phyloP scores from a whole-genome alignment of 352 stramenopile species.

The Phytophthora cajani region DNA sequence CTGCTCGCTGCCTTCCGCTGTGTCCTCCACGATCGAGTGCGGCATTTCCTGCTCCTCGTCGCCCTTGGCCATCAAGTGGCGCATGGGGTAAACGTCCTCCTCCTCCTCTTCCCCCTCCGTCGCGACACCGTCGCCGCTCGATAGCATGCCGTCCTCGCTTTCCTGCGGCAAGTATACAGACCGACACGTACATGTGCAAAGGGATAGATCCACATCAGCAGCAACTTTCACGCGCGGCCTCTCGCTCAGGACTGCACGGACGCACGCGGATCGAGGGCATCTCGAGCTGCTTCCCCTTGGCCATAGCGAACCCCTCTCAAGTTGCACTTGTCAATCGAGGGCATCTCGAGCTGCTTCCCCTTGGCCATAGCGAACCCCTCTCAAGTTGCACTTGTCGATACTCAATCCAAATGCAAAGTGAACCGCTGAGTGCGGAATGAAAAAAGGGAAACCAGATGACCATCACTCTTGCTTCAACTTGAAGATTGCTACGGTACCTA shows the following conservation, averaged over 20 bases:
- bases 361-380: constrained; percentile 27
- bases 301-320: constrained; percentile 17
- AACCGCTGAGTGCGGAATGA: constrained; percentile 18
- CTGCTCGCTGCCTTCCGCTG: constrained; percentile 16
- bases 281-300: constrained; percentile 35
- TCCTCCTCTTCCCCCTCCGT: constrained; percentile 45
- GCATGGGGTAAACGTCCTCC: constrained; percentile 12
- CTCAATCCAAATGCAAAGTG: constrained; percentile 24
- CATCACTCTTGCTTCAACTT: constrained; percentile 61
- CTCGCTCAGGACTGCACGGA: not conserved
- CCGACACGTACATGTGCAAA: not conserved
- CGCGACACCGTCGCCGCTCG: constrained; percentile 36
- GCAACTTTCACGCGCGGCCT: no score
- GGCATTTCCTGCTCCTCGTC: constrained; percentile 1
- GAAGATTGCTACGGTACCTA: constrained; percentile 3
- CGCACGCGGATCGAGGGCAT: constrained; percentile 28
- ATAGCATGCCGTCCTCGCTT: constrained; percentile 27
- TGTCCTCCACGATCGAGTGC: constrained; percentile 17
- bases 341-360: constrained; percentile 35
- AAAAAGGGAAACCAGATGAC: constrained; percentile 38
- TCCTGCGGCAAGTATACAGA: constrained; percentile 18
- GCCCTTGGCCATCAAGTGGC: constrained; percentile 10
- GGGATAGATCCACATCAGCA: not conserved
- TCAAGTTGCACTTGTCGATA: constrained; percentile 29
- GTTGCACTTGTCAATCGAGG: constrained; percentile 27